Percentiles rank a stretch among this genome's conserved stretches.
These are phyloP conservation scores for Amanita pallidorosea DNA, from an alignment of 768 basidiomycete genomes.

Conservation along the genomic window DNA sequence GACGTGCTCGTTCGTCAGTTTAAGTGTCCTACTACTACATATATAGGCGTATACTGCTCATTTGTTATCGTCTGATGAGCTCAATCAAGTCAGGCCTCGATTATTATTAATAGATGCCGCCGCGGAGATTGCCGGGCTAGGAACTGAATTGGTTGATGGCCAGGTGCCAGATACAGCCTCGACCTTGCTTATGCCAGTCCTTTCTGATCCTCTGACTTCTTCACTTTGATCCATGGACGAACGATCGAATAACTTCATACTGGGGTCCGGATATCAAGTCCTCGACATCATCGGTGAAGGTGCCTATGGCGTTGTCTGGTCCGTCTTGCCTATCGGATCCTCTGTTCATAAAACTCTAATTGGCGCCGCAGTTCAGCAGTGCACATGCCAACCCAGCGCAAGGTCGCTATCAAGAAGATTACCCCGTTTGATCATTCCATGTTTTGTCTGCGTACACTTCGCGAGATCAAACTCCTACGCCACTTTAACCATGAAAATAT, in stretches of 20 bases:
- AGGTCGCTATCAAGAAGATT: constrained; percentile 95
- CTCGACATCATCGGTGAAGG: constrained; percentile 74
- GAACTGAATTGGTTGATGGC: neutral
- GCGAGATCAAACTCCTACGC: constrained; percentile 87
- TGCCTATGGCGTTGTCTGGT: constrained; percentile 76
- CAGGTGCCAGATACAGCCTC: neutral
- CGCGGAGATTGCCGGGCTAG: constrained; percentile 2
- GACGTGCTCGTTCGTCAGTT: no score
- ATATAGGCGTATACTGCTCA: no score
- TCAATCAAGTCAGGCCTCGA: no score
- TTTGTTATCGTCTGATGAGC: no score
- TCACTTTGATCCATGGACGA: constrained; percentile 4
- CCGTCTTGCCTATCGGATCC: neutral
- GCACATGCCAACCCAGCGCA: constrained; percentile 69
- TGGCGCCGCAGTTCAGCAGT: constrained; percentile 51
- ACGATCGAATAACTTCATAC: constrained; percentile 3
- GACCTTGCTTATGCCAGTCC: neutral
- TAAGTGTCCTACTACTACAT: no score
- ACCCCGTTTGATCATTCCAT: constrained; percentile 90
- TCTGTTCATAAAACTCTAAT: neutral
- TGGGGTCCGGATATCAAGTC: constrained; percentile 66
- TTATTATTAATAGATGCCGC: no score
- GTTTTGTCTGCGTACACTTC: constrained; percentile 81
- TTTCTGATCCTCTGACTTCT: neutral
- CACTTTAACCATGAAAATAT: constrained; percentile 77